Base-by-base conservation (phyloP, 345 rosid genomes). In the Pseudoturritis turrita region DNA sequence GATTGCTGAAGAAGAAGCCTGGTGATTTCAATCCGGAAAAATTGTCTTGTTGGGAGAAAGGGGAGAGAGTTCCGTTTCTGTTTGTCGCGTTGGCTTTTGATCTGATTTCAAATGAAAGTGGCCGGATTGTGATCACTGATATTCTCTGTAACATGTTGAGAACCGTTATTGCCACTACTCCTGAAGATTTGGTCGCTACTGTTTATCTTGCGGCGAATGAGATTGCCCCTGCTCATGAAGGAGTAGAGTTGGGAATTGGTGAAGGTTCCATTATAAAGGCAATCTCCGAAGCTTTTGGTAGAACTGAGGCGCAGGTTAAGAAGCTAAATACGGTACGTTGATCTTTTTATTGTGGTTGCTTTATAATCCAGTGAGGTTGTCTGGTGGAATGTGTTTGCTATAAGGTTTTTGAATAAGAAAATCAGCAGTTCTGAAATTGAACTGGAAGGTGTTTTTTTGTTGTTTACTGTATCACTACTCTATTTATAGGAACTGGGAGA, bases 221-320 rank as follows among this genome's bases (percentile, higher is more conserved):
- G 83, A 70, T 95, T 71, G 93, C 98, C 0, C 92, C 99, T 5
- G 89, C 98, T 15, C 98, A 91, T 43, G 94, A 91, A 64, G 99
- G 98, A n/a, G 41, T 91, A 62, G 98, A 91, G 77, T 78, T 95
- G 64, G 98, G 99, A 40, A 88, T 89, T 39, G 98, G 98, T 53
- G 96, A 91, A 45, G 85, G 89, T 1, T 81, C 84, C 18, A 84
- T 95, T 70, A 85, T 88, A 19, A 89, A 88, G 72, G 98, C 96
- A 0, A 86, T 95, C 3, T 83, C 96, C 0, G 93, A 88, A 81
- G 96, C 97, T 28, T 95, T 74, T 79, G 97, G 97, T 76, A 87
- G 91, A 77, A 88, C 90, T 4, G 96, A 88, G 73, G 67, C 75
- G 29, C 85, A 87, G 55, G 87, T 95, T 73, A 87, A 82, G 82